Evolutionary conservation across 2,329 filamentous ascomycete genomes (phyloP).

Genomic region (Sporothrix variecibatus): DNA sequence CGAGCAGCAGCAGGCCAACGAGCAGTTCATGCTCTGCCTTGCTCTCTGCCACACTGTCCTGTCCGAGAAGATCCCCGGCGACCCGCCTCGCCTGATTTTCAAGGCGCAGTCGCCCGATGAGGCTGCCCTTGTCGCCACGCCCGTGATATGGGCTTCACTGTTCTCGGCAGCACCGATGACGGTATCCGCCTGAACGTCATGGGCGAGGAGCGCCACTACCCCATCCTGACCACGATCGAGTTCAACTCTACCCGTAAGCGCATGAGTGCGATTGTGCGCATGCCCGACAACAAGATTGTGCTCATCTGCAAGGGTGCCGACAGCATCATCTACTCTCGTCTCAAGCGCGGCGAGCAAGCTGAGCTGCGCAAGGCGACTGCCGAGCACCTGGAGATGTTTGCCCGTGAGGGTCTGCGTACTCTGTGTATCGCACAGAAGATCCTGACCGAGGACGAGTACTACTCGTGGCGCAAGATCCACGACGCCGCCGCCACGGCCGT

Average conservation of each 20-base stretch:
- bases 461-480: constrained; percentile 80
- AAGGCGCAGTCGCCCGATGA: constrained; percentile 98
- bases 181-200: constrained; percentile 84
- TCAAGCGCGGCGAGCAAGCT: constrained; percentile 81
- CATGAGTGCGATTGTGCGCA: constrained; percentile 95
- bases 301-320: constrained; percentile 98
- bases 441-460: constrained; percentile 79
- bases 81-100: constrained; percentile 87
- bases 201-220: constrained; percentile 82
- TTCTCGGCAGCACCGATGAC: constrained; percentile 76
- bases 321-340: constrained; percentile 91
- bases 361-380: constrained; percentile 82
- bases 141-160: constrained; percentile 91
- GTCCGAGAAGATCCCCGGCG: constrained; percentile 84
- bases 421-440: constrained; percentile 88
- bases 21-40: constrained; percentile 91
- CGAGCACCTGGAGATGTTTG: constrained; percentile 95
- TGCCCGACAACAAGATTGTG: constrained; percentile 87
- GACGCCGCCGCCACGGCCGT: constrained; percentile 84
- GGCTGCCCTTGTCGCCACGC: constrained; percentile 89
- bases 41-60: constrained; percentile 98
- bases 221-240: constrained; percentile 90
- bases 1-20: constrained; percentile 75
- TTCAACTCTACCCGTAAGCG: constrained; percentile 97
- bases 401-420: constrained; percentile 89